These are phyloP conservation scores for Aspergillus awamori DNA, from an alignment of 2,329 filamentous ascomycete species.

Conservation along the genomic window DNA sequence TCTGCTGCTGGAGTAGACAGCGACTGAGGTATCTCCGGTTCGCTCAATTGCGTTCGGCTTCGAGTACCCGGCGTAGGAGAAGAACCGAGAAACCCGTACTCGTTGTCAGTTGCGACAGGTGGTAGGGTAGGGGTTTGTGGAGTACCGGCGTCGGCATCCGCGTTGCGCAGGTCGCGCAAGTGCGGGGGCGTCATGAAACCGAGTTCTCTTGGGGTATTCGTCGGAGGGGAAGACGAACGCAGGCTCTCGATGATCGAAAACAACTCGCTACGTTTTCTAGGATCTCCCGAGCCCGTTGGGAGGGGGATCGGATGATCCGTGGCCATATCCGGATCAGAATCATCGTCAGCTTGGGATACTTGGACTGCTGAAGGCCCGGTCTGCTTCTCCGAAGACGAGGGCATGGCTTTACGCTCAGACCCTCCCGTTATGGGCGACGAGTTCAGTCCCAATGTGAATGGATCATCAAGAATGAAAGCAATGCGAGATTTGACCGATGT, in stretches of 20 bases:
- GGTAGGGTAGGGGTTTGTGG: constrained; percentile 48
- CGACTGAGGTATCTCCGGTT: constrained; percentile 38
- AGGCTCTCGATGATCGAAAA: constrained; percentile 70
- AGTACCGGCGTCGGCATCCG: constrained; percentile 30
- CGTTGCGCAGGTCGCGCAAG: constrained; percentile 30
- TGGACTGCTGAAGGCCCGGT: constrained; percentile 30
- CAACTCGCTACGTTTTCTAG: constrained; percentile 67
- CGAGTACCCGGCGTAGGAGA: constrained; percentile 56
- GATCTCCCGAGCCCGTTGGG: constrained; percentile 60
- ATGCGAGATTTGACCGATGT: constrained; percentile 20
- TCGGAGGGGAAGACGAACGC: constrained; percentile 50
- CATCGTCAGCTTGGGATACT: constrained; percentile 59
- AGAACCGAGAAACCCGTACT: constrained; percentile 53
- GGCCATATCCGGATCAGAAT: constrained; percentile 66
- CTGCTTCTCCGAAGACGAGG: constrained; percentile 31
- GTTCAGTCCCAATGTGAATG: constrained; percentile 21
- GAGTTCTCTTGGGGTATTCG: constrained; percentile 30
- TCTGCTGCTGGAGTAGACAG: constrained; percentile 32
- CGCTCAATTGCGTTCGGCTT: constrained; percentile 29
- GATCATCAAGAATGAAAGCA: constrained; percentile 21
- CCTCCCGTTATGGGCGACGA: constrained; percentile 34
- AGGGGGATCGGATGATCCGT: constrained; percentile 64
- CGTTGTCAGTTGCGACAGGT: constrained; percentile 40
- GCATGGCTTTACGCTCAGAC: constrained; percentile 21
- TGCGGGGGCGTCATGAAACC: constrained; percentile 35